Evolutionary conservation across 768 basidiomycete genomes (phyloP).

Genomic region (Suillus discolor): DNA sequence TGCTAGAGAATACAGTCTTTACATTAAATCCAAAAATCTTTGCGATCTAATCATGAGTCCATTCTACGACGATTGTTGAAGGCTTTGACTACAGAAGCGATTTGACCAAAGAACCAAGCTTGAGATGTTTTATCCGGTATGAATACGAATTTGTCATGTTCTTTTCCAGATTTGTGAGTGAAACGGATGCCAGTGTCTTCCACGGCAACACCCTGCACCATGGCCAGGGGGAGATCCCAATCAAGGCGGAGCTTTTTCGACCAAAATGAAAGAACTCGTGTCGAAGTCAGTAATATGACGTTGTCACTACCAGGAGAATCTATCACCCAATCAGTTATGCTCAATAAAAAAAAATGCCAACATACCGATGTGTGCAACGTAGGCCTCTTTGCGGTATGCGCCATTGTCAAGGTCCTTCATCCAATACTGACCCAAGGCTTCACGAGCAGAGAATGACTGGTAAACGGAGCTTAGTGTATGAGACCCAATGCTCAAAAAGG

Average conservation of each 20-base stretch:
- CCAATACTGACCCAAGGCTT: conserved; percentile 96
- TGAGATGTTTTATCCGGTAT: conserved; percentile 76
- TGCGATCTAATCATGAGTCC: conserved; percentile 43
- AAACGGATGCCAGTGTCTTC: conserved; percentile 92
- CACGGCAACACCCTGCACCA: conserved; percentile 84
- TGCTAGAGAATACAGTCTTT: conserved; percentile 25
- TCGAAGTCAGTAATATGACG: conserved; percentile 77
- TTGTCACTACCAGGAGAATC: conserved; percentile 81
- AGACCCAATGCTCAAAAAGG: neutral
- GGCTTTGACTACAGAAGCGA: conserved; percentile 73
- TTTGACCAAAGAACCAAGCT: conserved; percentile 80
- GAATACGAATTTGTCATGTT: conserved; percentile 74
- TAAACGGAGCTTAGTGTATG: neutral
- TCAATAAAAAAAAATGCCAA: conserved; percentile 6
- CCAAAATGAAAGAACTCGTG: conserved; percentile 81
- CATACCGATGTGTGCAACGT: conserved; percentile 92
- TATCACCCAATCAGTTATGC: conserved; percentile 30
- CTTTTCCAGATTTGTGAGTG: conserved; percentile 75
- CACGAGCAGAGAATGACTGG: conserved; percentile 87
- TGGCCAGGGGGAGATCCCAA: conserved; percentile 90
- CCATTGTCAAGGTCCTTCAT: conserved; percentile 94
- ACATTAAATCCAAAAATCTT: conserved; percentile 16
- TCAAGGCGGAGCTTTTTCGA: conserved; percentile 81
- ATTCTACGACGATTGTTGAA: conserved; percentile 77
- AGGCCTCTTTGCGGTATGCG: conserved; percentile 77